Evolutionary conservation across 805 yeast species (phyloP).

Genomic region (Isabelozyma heimii): DNA sequence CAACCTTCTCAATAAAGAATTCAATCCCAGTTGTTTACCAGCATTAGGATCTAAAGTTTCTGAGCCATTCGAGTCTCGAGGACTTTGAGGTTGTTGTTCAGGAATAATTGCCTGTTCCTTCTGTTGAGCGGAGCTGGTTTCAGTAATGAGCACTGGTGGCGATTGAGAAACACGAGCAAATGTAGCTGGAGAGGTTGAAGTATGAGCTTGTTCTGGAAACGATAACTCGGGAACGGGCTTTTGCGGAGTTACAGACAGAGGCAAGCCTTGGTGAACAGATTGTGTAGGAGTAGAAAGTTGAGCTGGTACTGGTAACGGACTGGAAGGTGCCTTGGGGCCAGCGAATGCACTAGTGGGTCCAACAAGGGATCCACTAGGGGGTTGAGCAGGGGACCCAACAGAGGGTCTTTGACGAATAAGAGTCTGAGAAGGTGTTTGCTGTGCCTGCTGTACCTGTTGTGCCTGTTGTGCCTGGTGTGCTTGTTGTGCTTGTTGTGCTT

Average conservation of each 20-base stretch:
- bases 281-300: constrained; percentile 2
- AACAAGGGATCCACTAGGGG: constrained; percentile 12
- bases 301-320: constrained; percentile 16
- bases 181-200: constrained; percentile 18
- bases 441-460: constrained; percentile 3
- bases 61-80: constrained; percentile 13
- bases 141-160: constrained; percentile 7
- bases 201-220: constrained; percentile 41
- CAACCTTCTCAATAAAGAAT: constrained; percentile 34
- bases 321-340: constrained; percentile 1
- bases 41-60: constrained; percentile 36
- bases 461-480: constrained; percentile 6
- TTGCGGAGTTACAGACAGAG: neutral
- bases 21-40: constrained; percentile 25
- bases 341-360: neutral
- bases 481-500: constrained; percentile 10
- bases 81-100: constrained; percentile 27
- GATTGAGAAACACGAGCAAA: constrained; percentile 11
- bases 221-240: constrained; percentile 17
- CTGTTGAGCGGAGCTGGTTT: neutral
- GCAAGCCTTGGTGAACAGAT: neutral
- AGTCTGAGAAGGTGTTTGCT: constrained; percentile 9
- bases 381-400: constrained; percentile 1
- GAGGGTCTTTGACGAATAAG: neutral
- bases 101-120: constrained; percentile 11